These are phyloP conservation scores for Pythium biforme DNA, from an alignment of 352 stramenopile genomes.

Conservation along the genomic window DNA sequence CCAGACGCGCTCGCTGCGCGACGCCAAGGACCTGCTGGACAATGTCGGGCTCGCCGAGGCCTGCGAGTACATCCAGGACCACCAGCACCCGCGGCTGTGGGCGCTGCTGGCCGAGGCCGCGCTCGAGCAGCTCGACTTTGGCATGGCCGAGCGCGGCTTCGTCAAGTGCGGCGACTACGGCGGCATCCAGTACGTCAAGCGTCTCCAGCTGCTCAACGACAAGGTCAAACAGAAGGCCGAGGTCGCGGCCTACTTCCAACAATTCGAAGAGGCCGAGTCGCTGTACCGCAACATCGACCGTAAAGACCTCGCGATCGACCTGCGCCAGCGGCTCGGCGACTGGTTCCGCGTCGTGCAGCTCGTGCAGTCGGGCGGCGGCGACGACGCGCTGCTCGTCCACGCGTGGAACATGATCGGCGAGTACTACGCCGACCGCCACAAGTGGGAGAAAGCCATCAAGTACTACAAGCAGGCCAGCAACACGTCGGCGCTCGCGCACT, in stretches of 20 bases:
- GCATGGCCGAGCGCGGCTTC: conserved; percentile 91
- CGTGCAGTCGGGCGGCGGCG: conserved; percentile 71
- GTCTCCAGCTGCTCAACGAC: conserved; percentile 85
- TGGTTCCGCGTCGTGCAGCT: conserved; percentile 91
- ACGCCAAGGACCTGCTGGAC: conserved; percentile 85
- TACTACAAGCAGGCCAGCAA: conserved; percentile 89
- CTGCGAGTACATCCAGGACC: conserved; percentile 82
- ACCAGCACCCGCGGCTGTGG: conserved; percentile 87
- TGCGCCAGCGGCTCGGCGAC: conserved; percentile 88
- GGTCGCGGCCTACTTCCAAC: conserved; percentile 87
- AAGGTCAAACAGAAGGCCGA: conserved; percentile 91
- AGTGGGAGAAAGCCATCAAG: conserved; percentile 92
- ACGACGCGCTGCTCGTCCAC: conserved; percentile 76
- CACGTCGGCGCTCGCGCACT: conserved; percentile 73
- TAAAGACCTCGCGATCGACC: conserved; percentile 92
- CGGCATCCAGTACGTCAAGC: conserved; percentile 93
- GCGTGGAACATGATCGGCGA: conserved; percentile 91
- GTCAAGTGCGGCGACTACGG: conserved; percentile 91
- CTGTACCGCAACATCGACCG: conserved; percentile 93
- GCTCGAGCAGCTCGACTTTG: conserved; percentile 89
- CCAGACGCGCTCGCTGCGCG: conserved; percentile 85
- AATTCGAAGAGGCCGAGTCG: conserved; percentile 91
- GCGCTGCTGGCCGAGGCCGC: conserved; percentile 85
- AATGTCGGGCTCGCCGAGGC: conserved; percentile 78
- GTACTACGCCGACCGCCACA: conserved; percentile 89